Percentiles rank a stretch among this genome's conserved stretches.
These are phyloP conservation scores for Klebsormidium nitens DNA, from an alignment of 139 green algal genomes.

Conservation along the genomic window DNA sequence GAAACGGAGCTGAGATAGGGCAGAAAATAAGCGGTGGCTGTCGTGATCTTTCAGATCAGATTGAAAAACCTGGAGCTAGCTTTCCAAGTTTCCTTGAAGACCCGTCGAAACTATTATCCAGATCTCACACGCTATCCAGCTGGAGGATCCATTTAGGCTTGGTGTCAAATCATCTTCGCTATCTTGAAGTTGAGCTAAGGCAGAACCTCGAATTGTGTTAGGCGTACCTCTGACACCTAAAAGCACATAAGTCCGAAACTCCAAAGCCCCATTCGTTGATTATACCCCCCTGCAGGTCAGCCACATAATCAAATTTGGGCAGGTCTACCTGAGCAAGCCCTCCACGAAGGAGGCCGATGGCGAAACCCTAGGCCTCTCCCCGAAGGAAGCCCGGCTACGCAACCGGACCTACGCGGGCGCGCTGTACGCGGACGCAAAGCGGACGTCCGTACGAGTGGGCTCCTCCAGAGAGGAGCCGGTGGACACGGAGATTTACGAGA, in stretches of 20 bases:
- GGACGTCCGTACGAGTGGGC: conserved; percentile 49
- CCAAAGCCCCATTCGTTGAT: background rate
- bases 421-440: conserved; percentile 80
- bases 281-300: background rate
- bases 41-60: too few relatives aligned
- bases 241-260: too few relatives aligned
- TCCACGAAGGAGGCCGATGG: conserved; percentile 83
- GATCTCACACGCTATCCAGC: too few relatives aligned
- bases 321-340: conserved; percentile 88
- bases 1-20: too few relatives aligned
- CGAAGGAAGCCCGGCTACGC: conserved; percentile 85
- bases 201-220: background rate
- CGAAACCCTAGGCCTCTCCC: conserved; percentile 78
- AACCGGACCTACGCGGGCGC: conserved; percentile 94
- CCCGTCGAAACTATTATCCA: too few relatives aligned
- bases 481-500: conserved; percentile 48
- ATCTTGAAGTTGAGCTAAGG: background rate
- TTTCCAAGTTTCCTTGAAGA: too few relatives aligned
- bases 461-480: conserved; percentile 39
- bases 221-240: background rate
- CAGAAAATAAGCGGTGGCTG: too few relatives aligned
- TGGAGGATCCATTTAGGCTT: too few relatives aligned
- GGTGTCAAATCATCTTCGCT: too few relatives aligned
- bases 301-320: conserved; percentile 69
- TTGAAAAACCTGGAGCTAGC: too few relatives aligned